These are phyloP conservation scores for Chaetomium globosum DNA, from an alignment of 2,329 filamentous ascomycete genomes.

Conservation along the genomic window DNA sequence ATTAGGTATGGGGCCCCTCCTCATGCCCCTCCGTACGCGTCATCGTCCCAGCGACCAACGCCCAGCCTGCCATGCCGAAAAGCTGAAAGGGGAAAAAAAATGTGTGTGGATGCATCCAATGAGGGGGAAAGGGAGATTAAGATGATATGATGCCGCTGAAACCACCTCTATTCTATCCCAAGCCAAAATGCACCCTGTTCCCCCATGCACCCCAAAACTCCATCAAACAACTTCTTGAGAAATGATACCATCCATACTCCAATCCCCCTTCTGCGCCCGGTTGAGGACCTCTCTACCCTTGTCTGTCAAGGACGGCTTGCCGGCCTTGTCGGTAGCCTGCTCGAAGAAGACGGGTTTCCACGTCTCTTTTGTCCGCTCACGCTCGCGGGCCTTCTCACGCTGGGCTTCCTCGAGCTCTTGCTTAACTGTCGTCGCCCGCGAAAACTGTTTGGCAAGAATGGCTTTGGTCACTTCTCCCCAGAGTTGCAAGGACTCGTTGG, in stretches of 20 bases:
- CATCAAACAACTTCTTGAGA: background rate
- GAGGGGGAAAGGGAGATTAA: background rate
- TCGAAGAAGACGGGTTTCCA: conserved; percentile 88
- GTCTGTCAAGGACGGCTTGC: conserved; percentile 37
- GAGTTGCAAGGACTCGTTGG: conserved; percentile 85
- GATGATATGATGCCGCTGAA: conserved; percentile 8
- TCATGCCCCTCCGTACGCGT: conserved; percentile 9
- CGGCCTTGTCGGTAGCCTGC: conserved; percentile 36
- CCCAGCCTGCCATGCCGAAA: background rate
- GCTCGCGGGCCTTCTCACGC: conserved; percentile 77
- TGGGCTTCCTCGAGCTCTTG: conserved; percentile 90
- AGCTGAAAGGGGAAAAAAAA: background rate
- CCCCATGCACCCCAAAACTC: background rate
- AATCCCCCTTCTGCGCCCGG: conserved; percentile 36
- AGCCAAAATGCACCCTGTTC: conserved; percentile 9
- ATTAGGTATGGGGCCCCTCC: background rate
- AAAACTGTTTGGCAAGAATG: conserved; percentile 80
- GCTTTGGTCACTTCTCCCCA: conserved; percentile 88
- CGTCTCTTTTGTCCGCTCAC: conserved; percentile 67
- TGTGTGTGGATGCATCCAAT: background rate
- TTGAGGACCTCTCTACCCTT: conserved; percentile 37
- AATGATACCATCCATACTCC: conserved; percentile 39
- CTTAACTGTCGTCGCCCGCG: conserved; percentile 82
- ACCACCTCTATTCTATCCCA: conserved; percentile 16
- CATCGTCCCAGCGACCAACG: conserved; percentile 6